Conservation (phyloP, 352 stramenopile species). For the Halophytophthora polymorphica region DNA sequence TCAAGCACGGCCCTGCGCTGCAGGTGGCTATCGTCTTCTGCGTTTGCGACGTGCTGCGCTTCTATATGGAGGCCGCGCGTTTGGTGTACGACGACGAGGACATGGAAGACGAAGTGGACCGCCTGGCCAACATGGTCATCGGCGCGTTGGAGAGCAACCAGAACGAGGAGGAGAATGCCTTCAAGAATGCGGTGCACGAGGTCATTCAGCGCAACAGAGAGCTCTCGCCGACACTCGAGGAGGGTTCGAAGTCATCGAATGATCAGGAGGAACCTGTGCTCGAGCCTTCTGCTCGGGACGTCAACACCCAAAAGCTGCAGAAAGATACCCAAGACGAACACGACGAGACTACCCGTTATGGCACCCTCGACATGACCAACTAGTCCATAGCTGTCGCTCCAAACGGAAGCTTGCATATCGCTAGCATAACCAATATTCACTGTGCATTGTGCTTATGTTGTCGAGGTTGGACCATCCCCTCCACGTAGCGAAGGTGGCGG, state of each 20-base stretch:
- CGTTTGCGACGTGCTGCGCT: conserved; percentile 48
- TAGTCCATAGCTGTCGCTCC: conserved; percentile 8
- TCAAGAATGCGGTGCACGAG: conserved; percentile 32
- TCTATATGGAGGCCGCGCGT: conserved; percentile 47
- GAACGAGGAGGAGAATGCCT: conserved; percentile 25
- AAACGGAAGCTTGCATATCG: conserved; percentile 17
- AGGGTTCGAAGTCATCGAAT: conserved; percentile 2
- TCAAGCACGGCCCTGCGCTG: conserved; percentile 49
- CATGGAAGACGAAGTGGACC: conserved; percentile 40
- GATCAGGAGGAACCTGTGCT: conserved; percentile 1
- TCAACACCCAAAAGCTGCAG: conserved; percentile 1
- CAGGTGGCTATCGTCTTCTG: conserved; percentile 51
- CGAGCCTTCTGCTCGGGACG: conserved; percentile 9
- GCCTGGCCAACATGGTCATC: conserved; percentile 35
- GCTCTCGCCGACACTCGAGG: conserved; percentile 8
- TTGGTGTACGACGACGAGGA: conserved; percentile 55
- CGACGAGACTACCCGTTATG: conserved; percentile 17
- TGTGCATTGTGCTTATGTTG: too few relatives aligned
- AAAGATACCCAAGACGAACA: not conserved
- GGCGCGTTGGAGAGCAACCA: conserved; percentile 22
- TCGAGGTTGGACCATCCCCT: too few relatives aligned
- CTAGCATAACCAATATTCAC: not conserved
- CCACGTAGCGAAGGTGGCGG: too few relatives aligned
- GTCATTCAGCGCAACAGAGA: conserved; percentile 27
- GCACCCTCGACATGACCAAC: conserved; percentile 13